Evolutionary conservation across 495 filamentous ascomycete genomes (phyloP).

Genomic region (Xylaria grammica): DNA sequence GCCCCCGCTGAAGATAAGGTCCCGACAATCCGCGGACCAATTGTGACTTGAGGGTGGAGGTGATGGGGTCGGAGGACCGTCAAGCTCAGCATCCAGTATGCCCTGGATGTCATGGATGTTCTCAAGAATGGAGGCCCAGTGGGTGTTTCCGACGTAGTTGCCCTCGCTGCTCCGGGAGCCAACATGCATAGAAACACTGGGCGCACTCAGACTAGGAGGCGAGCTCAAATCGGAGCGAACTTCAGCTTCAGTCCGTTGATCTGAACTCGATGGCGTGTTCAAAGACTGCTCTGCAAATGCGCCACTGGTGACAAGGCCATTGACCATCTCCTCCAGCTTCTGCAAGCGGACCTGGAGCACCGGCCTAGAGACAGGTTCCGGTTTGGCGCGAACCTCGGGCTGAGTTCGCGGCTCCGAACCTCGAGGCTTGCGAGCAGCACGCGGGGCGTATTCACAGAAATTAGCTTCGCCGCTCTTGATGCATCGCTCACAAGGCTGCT

Average conservation of each 20-base stretch:
- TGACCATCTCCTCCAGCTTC: constrained; percentile 56
- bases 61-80: constrained; percentile 31
- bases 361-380: constrained; percentile 35
- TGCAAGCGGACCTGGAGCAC: constrained; percentile 51
- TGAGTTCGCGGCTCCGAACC: constrained; percentile 31
- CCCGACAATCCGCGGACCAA: constrained; percentile 24
- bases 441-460: constrained; percentile 49
- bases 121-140: constrained; percentile 57
- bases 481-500: constrained; percentile 50
- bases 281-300: constrained; percentile 27
- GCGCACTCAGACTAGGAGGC: constrained; percentile 27
- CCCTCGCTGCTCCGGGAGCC: constrained; percentile 30
- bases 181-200: constrained; percentile 30
- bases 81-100: constrained; percentile 38
- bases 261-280: constrained; percentile 31
- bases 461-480: constrained; percentile 45
- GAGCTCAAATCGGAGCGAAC: constrained; percentile 30
- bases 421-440: constrained; percentile 38
- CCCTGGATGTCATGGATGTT: constrained; percentile 44
- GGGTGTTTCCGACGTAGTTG: constrained; percentile 51
- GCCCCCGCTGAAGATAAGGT: constrained; percentile 35
- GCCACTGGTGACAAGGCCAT: constrained; percentile 40
- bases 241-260: constrained; percentile 29
- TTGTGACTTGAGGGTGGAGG: constrained; percentile 27
- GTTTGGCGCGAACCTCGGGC: constrained; percentile 30